These are phyloP conservation scores for Vigna nakashimae DNA, from an alignment of 306 rosid genomes.

Conservation along the genomic window DNA sequence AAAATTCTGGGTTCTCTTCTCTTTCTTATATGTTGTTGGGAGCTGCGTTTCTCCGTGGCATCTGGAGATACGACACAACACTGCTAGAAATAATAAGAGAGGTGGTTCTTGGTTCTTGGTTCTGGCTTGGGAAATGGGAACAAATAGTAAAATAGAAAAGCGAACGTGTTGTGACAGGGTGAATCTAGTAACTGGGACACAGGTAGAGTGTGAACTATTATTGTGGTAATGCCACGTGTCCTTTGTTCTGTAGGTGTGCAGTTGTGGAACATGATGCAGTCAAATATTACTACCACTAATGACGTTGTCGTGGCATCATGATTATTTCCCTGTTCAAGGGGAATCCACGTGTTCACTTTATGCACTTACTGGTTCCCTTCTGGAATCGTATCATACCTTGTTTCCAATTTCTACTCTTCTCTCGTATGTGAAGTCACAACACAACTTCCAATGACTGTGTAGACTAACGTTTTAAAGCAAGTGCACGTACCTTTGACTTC, in stretches of 20 bases:
- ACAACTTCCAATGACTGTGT: no score
- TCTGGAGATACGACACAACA: neutral
- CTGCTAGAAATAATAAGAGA: no score
- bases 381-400: slow-evolving; percentile 29
- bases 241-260: slow-evolving; percentile 37
- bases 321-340: neutral
- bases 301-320: slow-evolving; percentile 16
- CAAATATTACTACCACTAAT: neutral
- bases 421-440: neutral
- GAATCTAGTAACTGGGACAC: neutral
- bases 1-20: neutral
- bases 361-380: slow-evolving; percentile 20
- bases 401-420: neutral
- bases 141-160: neutral
- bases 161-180: slow-evolving; percentile 45
- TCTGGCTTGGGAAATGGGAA: neutral
- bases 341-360: slow-evolving; percentile 22
- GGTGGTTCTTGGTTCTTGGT: neutral
- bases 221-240: slow-evolving; percentile 44
- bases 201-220: neutral
- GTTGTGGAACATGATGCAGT: neutral
- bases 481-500: no score
- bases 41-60: neutral
- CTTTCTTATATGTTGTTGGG: neutral
- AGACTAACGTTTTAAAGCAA: no score